phyloP scores from a whole-genome alignment of 257 asterid genomes.

The Rehmannia glutinosa region DNA sequence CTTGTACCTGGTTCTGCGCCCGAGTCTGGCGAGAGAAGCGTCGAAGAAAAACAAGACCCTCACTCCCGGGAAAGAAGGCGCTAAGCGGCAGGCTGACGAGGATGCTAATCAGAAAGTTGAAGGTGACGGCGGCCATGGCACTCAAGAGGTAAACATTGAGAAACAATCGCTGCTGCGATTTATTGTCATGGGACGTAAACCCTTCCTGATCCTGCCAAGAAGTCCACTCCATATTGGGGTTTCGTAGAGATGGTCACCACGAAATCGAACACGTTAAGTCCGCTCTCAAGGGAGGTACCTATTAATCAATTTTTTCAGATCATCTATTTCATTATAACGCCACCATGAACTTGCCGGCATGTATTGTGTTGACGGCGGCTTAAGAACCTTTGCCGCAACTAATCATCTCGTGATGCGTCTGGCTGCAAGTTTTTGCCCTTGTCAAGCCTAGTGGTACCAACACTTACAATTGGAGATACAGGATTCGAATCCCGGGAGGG shows the following conservation, averaged over 20 bases:
- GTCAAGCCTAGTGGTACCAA: too few species aligned
- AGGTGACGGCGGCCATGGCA: conserved; percentile 35
- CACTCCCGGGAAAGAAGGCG: conserved; percentile 47
- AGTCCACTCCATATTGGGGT: conserved; percentile 37
- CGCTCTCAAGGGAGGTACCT: conserved; percentile 33
- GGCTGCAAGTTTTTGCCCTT: too few species aligned
- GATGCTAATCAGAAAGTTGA: not conserved
- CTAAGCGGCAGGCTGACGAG: not conserved
- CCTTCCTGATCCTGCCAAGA: conserved; percentile 53
- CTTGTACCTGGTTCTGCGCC: conserved; percentile 75
- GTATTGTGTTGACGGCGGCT: not conserved
- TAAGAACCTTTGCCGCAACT: too few species aligned
- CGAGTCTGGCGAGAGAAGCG: conserved; percentile 37
- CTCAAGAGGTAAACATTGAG: conserved; percentile 32
- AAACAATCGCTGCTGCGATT: conserved; percentile 43
- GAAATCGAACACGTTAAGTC: conserved; percentile 20
- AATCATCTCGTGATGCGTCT: too few species aligned
- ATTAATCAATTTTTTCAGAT: not conserved
- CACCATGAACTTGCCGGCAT: not conserved
- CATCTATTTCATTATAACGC: not conserved
- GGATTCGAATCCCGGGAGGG: too few species aligned
- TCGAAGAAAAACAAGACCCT: conserved; percentile 41
- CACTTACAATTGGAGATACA: too few species aligned
- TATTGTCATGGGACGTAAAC: conserved; percentile 64
- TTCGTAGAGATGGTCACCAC: conserved; percentile 44